A percentile compares a stretch with the other conserved stretches of the same genome.
These are phyloP conservation scores for Boletus rex-veris DNA, from an alignment of 768 basidiomycete species.

Conservation along the genomic window DNA sequence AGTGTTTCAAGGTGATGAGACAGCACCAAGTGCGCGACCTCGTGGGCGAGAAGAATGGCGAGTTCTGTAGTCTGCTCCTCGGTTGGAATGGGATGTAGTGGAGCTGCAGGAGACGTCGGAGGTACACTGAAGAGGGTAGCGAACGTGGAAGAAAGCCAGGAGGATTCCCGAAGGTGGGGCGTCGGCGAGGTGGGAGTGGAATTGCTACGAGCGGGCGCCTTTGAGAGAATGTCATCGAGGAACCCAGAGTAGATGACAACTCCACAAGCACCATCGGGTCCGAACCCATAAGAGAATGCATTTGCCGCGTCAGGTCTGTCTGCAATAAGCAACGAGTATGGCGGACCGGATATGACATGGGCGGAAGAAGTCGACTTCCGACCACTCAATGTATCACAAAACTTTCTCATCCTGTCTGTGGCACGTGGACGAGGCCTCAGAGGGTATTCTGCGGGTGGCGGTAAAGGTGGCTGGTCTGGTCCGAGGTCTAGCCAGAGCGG, in stretches of 20 bases:
- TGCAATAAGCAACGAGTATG: constrained; percentile 87
- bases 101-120: constrained; percentile 27
- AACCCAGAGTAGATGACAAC: constrained; percentile 95
- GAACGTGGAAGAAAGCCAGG: constrained; percentile 50
- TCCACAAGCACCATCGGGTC: constrained; percentile 86
- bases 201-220: constrained; percentile 21
- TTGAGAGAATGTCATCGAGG: constrained; percentile 77
- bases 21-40: constrained; percentile 86
- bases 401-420: constrained; percentile 61
- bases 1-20: constrained; percentile 90
- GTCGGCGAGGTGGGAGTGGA: constrained; percentile 26
- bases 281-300: constrained; percentile 96
- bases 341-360: constrained; percentile 71
- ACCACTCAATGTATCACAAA: constrained; percentile 49
- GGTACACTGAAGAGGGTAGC: constrained; percentile 39
- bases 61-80: constrained; percentile 83
- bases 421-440: constrained; percentile 80
- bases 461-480: constrained; percentile 54
- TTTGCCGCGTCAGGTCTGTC: constrained; percentile 82
- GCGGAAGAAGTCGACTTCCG: constrained; percentile 41
- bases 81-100: constrained; percentile 55
- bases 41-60: constrained; percentile 89
- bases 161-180: constrained; percentile 24
- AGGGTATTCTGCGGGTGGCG: constrained; percentile 80
- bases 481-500: constrained; percentile 54